Base-by-base conservation (phyloP, 2,329 filamentous ascomycete genomes). In the Botrytis porri region DNA sequence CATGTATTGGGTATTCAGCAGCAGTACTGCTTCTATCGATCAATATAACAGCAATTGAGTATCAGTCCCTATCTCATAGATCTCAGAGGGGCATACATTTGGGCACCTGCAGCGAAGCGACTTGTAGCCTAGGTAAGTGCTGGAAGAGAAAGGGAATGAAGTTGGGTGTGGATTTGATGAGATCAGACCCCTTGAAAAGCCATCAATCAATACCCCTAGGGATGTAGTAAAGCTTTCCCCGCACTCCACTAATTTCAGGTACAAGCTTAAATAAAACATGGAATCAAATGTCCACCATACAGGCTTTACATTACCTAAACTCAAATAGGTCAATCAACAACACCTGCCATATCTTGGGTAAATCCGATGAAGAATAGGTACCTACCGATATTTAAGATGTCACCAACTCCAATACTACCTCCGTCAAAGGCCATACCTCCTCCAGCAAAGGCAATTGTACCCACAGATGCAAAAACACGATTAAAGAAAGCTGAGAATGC, bases 401-500 rank as follows among this genome's bases (percentile, higher is more conserved):
- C 79, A 75, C 78, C 75, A 29, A 76, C 73, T 41, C 73, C 70
- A 22, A 71, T 74, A n/a, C 54, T 69, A 8, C 64, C 64, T 75
- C 75, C 73, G 12, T 41, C 69, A 25, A 65, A 72, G 54, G 75
- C 75, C n/a, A 75, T 75, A 45, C 70, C 71, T 54, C 74, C 78
- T 75, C 73, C 73, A 16, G 43, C 69, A 12, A 61, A 70, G 43
- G 73, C 75, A 25, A 75, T 75, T 59, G 63, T 71, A 48, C 74
- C 77, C 65, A 57, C 70, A 64, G 32, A 51, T 51, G n/a, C 48
- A 25, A 67, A 57, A 72, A 73, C 73, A 66, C 62, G 71, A 39
- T 78, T 79, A 37, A 51, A 77, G 51, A 81, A 80, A 65, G 77
- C 75, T 39, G 81, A 83, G 75, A 81, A 81, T 45, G 83, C 84